Evolutionary conservation across 148 eudicot species (phyloP).

Genomic region (Silene latifolia): DNA sequence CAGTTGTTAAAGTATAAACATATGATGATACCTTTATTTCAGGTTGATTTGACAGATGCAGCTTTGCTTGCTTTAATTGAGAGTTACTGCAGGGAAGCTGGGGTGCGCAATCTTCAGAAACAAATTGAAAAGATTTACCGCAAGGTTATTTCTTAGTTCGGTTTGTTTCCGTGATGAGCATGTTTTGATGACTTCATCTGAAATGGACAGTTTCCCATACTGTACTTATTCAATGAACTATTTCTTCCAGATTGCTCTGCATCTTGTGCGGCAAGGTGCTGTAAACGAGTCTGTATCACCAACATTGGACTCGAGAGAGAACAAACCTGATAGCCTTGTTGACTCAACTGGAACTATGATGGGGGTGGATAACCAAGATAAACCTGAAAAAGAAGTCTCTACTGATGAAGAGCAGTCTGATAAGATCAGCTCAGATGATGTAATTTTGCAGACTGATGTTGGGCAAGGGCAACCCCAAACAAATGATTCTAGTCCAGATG

Average conservation of each 20-base stretch:
- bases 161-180: not conserved
- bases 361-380: conserved; percentile 26
- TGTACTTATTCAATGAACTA: not conserved
- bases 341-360: conserved; percentile 35
- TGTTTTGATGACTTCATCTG: not conserved
- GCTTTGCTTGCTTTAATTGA: conserved; percentile 92
- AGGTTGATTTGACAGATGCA: conserved; percentile 89
- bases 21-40: conserved; percentile 19
- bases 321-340: conserved; percentile 30
- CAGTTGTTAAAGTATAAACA: not conserved
- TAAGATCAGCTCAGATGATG: conserved; percentile 30
- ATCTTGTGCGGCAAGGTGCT: conserved; percentile 72
- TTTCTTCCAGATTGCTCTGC: conserved; percentile 73
- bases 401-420: conserved; percentile 30
- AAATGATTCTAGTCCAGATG: conserved; percentile 26
- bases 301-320: conserved; percentile 25
- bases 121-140: conserved; percentile 98
- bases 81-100: conserved; percentile 95
- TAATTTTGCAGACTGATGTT: conserved; percentile 24
- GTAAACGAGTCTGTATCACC: conserved; percentile 28
- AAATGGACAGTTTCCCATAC: conserved; percentile 4
- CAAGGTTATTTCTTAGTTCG: conserved; percentile 46
- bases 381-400: conserved; percentile 31
- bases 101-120: conserved; percentile 95
- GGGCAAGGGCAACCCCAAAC: conserved; percentile 28